Evolutionary conservation across 106 monocot species (phyloP).

Genomic region (Vanilla planifolia): DNA sequence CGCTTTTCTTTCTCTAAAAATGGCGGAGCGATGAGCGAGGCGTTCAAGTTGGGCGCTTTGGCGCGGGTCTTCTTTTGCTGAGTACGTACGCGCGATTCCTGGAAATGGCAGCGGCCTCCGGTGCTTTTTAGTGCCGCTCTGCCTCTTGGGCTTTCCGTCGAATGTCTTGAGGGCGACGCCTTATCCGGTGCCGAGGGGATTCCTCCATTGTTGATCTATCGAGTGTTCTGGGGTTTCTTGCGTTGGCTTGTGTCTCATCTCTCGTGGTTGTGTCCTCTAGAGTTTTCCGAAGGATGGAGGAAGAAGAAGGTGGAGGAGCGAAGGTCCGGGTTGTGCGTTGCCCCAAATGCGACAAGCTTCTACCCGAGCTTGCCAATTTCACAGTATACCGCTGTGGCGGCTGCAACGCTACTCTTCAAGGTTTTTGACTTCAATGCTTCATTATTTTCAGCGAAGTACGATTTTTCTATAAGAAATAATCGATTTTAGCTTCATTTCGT

Average conservation of each 20-base stretch:
- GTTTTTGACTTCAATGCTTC: conserved; percentile 11
- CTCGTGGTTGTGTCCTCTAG: background rate
- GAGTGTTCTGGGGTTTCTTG: conserved; percentile 5
- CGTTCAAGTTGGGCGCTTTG: conserved; percentile 1
- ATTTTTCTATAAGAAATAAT: no score
- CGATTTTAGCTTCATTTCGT: no score
- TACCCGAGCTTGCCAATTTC: conserved; percentile 73
- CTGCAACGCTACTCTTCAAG: conserved; percentile 88
- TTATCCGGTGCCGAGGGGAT: background rate
- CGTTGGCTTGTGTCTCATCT: background rate
- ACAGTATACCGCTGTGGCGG: conserved; percentile 81
- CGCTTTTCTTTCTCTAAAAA: background rate
- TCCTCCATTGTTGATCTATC: background rate
- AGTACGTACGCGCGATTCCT: conserved; percentile 6
- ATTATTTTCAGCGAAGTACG: background rate
- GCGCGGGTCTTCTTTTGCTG: background rate
- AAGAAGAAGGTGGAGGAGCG: conserved; percentile 26
- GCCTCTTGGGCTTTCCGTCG: background rate
- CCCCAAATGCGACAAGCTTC: conserved; percentile 88
- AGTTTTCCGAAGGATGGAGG: conserved; percentile 1
- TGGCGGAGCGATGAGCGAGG: background rate
- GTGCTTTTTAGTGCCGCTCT: background rate
- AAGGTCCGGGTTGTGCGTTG: conserved; percentile 82
- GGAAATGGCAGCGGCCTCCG: conserved; percentile 1
- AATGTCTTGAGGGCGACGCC: background rate